Evolutionary conservation across 1,139 yeast genomes (phyloP).

Genomic region (Geotrichum bryndzae): DNA sequence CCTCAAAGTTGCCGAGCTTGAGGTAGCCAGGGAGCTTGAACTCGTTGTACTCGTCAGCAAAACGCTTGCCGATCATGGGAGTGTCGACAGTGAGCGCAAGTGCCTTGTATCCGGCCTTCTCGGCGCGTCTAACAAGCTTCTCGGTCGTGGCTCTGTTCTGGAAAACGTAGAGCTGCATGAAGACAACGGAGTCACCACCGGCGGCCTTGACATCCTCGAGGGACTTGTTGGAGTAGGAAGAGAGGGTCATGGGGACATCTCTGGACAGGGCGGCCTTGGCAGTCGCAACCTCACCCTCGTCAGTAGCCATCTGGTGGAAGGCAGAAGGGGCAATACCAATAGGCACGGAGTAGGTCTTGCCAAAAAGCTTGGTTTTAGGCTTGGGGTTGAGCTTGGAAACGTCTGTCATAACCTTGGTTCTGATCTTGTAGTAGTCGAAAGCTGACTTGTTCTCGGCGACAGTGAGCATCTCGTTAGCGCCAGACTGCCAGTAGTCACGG

Average conservation of each 20-base stretch:
- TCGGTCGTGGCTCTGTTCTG: conserved; percentile 42
- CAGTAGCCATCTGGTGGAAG: conserved; percentile 56
- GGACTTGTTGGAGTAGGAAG: conserved; percentile 31
- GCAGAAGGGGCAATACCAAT: conserved; percentile 65
- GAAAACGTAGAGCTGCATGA: conserved; percentile 45
- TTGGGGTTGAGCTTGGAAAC: conserved; percentile 38
- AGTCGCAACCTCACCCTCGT: conserved; percentile 52
- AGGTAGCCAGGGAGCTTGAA: conserved; percentile 40
- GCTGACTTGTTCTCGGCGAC: conserved; percentile 33
- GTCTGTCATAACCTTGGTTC: conserved; percentile 44
- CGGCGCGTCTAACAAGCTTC: conserved; percentile 45
- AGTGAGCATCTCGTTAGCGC: conserved; percentile 36
- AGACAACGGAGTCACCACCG: conserved; percentile 31
- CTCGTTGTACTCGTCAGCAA: conserved; percentile 46
- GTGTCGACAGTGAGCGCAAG: conserved; percentile 63
- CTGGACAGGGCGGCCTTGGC: conserved; percentile 32
- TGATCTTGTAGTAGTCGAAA: conserved; percentile 33
- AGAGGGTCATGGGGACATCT: conserved; percentile 35
- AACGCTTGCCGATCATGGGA: conserved; percentile 60
- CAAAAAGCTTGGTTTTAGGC: conserved; percentile 36
- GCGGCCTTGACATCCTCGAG: conserved; percentile 33
- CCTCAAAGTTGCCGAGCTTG: conserved; percentile 32
- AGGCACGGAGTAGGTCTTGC: conserved; percentile 44
- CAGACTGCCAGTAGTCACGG: conserved; percentile 37
- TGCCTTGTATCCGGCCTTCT: conserved; percentile 51